A percentile compares a stretch with the other conserved stretches of the same genome.
These are phyloP conservation scores for Balakata baccata DNA, from an alignment of 345 rosid genomes.

Conservation along the genomic window DNA sequence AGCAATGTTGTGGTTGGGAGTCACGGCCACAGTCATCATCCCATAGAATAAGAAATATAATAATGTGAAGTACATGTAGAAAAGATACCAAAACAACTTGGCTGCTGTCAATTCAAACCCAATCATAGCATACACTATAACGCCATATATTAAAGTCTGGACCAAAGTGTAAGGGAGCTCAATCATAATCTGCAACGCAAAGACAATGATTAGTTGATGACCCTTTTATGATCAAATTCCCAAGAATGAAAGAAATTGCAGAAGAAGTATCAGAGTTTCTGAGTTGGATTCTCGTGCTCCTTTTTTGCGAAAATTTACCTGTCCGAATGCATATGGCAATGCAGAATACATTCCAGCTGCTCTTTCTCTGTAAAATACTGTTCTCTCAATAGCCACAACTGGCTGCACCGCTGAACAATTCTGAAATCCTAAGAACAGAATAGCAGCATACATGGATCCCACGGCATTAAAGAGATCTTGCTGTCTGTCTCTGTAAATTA, in stretches of 20 bases:
- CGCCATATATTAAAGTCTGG: slow-evolving; percentile 48
- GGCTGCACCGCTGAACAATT: slow-evolving; percentile 53
- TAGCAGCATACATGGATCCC: slow-evolving; percentile 65
- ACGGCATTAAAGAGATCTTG: slow-evolving; percentile 61
- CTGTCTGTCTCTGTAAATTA: slow-evolving; percentile 29
- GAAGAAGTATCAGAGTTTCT: not conserved
- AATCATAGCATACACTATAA: slow-evolving; percentile 55
- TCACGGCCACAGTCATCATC: slow-evolving; percentile 62
- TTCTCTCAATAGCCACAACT: slow-evolving; percentile 62
- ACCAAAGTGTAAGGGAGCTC: slow-evolving; percentile 50
- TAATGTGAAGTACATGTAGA: slow-evolving; percentile 58
- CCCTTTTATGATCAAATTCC: too few species aligned
- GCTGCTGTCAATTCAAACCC: slow-evolving; percentile 49
- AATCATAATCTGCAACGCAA: slow-evolving; percentile 38
- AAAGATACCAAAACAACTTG: slow-evolving; percentile 61
- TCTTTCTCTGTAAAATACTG: slow-evolving; percentile 67
- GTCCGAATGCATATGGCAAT: slow-evolving; percentile 66
- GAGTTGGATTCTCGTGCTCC: not conserved
- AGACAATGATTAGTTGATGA: not conserved
- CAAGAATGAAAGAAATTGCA: too few species aligned
- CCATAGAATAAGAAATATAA: slow-evolving; percentile 62
- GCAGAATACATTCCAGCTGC: slow-evolving; percentile 80
- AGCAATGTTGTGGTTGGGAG: slow-evolving; percentile 56
- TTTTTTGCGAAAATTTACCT: slow-evolving; percentile 29
- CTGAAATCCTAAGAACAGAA: slow-evolving; percentile 58